Evolutionary conservation across 306 rosid species (phyloP), one percentile per base, ranked within the genome.

Genomic region (Begonia masoniana): DNA sequence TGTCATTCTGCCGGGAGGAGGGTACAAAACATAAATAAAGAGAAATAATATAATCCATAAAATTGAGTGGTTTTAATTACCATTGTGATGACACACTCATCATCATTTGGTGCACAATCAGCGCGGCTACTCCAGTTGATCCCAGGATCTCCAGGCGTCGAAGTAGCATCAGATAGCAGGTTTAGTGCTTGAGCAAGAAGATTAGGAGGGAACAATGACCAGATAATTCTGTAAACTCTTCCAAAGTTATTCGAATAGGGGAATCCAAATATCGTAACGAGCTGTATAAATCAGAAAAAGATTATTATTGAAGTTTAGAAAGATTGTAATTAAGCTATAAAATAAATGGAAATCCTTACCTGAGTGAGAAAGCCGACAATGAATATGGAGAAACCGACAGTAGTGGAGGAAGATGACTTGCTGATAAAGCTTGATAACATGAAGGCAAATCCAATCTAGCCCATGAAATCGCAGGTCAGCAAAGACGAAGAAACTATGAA

Each of bases 171-270:
- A 21, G 85, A 59, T 46, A 89, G 97, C 21, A 85, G 47, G 2
- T 10, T 0, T 71, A 89, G 62, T 55, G 77, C 95, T 76, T 76
- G 31, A 60, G 94, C 73, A 50, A 89, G 83, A 68, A 84, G 87
- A 58, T 85, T 85, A 14, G 97, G 97, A 0, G 97, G 94, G 78
- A 82, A 85, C 16, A 89, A 47, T 43, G 97, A 82, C 91, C 91
- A 82, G 68, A 76, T 2, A 48, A 10, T 3, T 67, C 71, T 75
- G 24, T 46, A 1, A 54, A 17, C 41, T 7, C 13, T 54, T 15
- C 75, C 64, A 57, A 55, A 41, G 65, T 9, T 0, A 0, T n/a
- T 0, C 0, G 3, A 2, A 42, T 89, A 85, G 17, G 94, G 95
- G 75, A 76, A 74, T 50, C 91, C 94, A 52, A 53, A 74, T 51